A percentile compares a stretch with the other conserved stretches of the same genome.
Conservation (phyloP, 306 rosid species). For the Quercus robur region DNA sequence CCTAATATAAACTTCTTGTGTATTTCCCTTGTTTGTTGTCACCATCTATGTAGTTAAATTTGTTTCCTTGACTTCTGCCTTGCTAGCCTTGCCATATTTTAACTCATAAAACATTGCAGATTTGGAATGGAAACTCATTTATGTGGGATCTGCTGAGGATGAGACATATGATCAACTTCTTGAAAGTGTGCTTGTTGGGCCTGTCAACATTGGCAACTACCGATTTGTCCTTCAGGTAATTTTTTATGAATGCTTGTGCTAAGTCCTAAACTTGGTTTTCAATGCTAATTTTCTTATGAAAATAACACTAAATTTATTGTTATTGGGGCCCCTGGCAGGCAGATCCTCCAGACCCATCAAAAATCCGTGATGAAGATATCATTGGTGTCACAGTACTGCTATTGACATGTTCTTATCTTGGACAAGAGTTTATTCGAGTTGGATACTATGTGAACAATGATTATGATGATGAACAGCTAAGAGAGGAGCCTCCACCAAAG, state of each 20-base stretch:
- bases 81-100: no score
- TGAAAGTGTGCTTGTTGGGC: slow-evolving; percentile 95
- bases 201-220: slow-evolving; percentile 89
- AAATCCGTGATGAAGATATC: slow-evolving; percentile 92
- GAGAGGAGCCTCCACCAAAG: slow-evolving; percentile 90
- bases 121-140: slow-evolving; percentile 93
- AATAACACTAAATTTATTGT: neutral
- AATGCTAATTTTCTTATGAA: neutral
- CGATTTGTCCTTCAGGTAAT: slow-evolving; percentile 86
- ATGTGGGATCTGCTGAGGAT: slow-evolving; percentile 95
- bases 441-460: slow-evolving; percentile 98
- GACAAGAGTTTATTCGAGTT: slow-evolving; percentile 85
- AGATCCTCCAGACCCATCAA: slow-evolving; percentile 94
- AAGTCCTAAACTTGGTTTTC: neutral
- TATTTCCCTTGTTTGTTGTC: neutral
- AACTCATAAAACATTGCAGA: slow-evolving; percentile 31
- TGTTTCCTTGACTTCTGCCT: no score
- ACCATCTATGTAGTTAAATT: neutral
- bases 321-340: slow-evolving; percentile 46
- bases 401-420: slow-evolving; percentile 83
- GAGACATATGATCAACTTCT: slow-evolving; percentile 86
- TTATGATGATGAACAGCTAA: slow-evolving; percentile 85
- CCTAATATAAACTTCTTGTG: no score
- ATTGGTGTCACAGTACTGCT: slow-evolving; percentile 88
- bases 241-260: neutral